Base-by-base conservation (phyloP, 2,329 filamentous ascomycete genomes). In the Xylariales sp. region DNA sequence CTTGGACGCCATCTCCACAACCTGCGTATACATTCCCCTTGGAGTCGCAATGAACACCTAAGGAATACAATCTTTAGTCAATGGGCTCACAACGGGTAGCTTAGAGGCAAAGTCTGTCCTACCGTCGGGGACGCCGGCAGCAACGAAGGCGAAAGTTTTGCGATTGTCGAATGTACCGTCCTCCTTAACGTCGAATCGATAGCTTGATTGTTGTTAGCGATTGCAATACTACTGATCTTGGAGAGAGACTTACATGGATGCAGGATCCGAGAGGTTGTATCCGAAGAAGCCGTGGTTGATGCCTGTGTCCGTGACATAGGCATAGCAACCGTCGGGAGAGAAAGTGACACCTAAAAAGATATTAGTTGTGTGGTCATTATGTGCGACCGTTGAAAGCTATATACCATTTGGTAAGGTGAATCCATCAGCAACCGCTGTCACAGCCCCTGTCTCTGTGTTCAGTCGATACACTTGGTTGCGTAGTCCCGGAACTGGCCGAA, bases 401-500 rank as follows among this genome's bases (percentile, higher is more conserved):
- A 35, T 45, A 66, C 66, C 78, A 46, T 82, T 82, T 0, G 74
- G 74, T 24, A 70, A 61, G 0, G 54, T 63, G 40, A 82, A 77
- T 0, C 69, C 76, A 50, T 82, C 78, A 0, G 78, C 78, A 3
- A 78, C 76, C 0, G 73, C 71, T 1, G 69, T 66, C 4, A 81
- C 58, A 1, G 72, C 69, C 0, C 72, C 72, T 0, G 70, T 78
- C 1, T 46, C 50, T 1, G 70, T 67, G 32, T 76, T 69, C 33
- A 73, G 71, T 2, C 76, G 69, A 54, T 82, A 83, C 0, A 82
- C 74, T 51, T 82, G 78, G 43, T 72, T 74, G 4, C 66, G 73
- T 9, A 81, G 53, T 0, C 69, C 70, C 0, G 77, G 77, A 5
- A 56, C 48, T 0, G 72, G 72, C 0, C 78, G 67, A 50, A 82